Base-by-base conservation (phyloP, 2,329 filamentous ascomycete genomes). In the Pestalotiopsis fici region DNA sequence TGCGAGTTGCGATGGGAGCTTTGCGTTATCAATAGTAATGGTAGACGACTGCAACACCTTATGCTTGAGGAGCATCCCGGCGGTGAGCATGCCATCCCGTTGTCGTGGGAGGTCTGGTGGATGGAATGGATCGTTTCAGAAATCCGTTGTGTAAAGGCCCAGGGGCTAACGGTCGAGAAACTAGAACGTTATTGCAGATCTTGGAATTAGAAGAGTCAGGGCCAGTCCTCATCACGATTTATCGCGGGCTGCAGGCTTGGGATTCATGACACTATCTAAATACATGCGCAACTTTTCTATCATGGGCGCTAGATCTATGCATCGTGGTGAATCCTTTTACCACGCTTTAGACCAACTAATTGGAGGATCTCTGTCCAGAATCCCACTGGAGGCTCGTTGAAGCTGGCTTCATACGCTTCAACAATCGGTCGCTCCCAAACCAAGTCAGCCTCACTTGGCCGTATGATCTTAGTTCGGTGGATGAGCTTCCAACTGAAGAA, bases 401-500 rank as follows among this genome's bases (percentile, higher is more conserved):
- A 65, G n/a, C 55, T 56, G 6, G 57, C 37, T 70, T 85, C 83
- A 65, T 85, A 85, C 0, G 79, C 80, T 64, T 89, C 87, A 56
- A 89, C 85, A 15, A 80, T 71, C 21, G 86, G 87, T 2, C 82
- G 77, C 72, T 89, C 82, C 87, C 86, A 86, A 39, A 86, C 79
- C 21, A 90, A 78, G 71, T 90, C 87, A 1, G 82, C 81, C 72
- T 91, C 86, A 7, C 80, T 74, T 0, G 88, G 79, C 3, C 77
- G 78, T 35, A 88, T 78, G 61, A 85, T 78, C 68, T 83, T 83
- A 2, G 89, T 91, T 66, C 79, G 80, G 79, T 90, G 88, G 75
- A 89, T 18, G 0, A 91, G 4, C 78, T 92, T 92, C 88, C 89
- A 92, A 71, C 81, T 81, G 23, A 85, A 88, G 79, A 85, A 85